phyloP scores from a whole-genome alignment of 345 rosid genomes.

The Dovyalis caffra region DNA sequence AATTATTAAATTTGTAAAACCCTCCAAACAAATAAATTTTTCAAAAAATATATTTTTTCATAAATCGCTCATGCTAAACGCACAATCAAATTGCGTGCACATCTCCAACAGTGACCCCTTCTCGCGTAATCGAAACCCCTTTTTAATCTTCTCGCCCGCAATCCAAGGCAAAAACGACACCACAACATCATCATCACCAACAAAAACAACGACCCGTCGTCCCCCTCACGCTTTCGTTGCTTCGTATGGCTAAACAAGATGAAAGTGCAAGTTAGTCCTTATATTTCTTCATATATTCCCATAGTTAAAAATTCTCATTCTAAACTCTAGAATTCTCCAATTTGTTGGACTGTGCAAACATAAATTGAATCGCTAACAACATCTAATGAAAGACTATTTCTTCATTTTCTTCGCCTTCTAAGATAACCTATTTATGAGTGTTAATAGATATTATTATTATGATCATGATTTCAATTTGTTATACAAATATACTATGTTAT shows the following conservation, averaged over 20 bases:
- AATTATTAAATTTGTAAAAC: background rate
- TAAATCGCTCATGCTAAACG: no score
- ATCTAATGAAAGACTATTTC: no score
- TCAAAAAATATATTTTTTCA: no score
- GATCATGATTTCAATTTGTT: background rate
- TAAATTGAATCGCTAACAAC: background rate
- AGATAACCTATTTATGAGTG: background rate
- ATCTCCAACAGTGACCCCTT: background rate
- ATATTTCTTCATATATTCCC: background rate
- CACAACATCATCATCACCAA: background rate
- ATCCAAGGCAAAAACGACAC: background rate
- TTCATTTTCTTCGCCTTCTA: background rate
- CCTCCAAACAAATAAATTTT: background rate
- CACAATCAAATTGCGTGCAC: slow-evolving; percentile 19
- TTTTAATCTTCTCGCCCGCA: background rate
- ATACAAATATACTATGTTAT: background rate
- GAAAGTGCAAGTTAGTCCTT: background rate
- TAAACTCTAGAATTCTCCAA: background rate
- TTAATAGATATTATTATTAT: background rate
- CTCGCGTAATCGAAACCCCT: slow-evolving; percentile 13
- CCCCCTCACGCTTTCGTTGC: background rate
- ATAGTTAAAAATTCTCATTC: no score
- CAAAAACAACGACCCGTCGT: background rate
- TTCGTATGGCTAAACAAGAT: background rate
- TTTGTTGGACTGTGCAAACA: background rate